Percentiles rank a stretch among this genome's conserved stretches.
phyloP scores from a whole-genome alignment of 805 yeast genomes.

The Kazachstania bromeliacearum region DNA sequence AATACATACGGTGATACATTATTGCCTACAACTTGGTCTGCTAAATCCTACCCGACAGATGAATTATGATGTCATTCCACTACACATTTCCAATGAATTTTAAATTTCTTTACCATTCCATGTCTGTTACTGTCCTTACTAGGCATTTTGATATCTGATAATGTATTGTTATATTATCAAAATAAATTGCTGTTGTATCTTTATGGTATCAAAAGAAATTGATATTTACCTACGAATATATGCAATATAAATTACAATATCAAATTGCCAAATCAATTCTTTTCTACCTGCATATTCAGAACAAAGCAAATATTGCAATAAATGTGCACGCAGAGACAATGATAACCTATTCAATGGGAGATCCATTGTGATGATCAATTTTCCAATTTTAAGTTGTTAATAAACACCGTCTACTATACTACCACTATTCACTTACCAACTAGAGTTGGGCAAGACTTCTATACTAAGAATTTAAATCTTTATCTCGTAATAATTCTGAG shows the following conservation, averaged over 20 bases:
- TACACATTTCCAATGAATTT: conserved; percentile 49
- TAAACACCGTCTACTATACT: too few relatives aligned
- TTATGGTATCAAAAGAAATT: too few relatives aligned
- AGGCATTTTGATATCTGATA: conserved; percentile 44
- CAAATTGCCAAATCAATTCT: conserved; percentile 48
- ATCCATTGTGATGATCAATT: conserved; percentile 52
- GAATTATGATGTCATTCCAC: conserved; percentile 47
- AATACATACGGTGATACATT: conserved; percentile 16
- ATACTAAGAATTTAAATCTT: too few relatives aligned
- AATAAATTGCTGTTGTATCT: conserved; percentile 33
- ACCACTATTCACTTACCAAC: too few relatives aligned
- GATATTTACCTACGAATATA: conserved; percentile 45
- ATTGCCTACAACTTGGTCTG: conserved; percentile 55
- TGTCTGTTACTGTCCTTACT: conserved; percentile 39
- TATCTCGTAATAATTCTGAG: too few relatives aligned
- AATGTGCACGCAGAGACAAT: conserved; percentile 53
- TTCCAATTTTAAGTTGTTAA: too few relatives aligned
- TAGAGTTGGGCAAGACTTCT: too few relatives aligned
- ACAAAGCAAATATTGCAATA: conserved; percentile 49
- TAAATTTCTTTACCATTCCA: conserved; percentile 40
- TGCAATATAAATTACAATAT: conserved; percentile 40
- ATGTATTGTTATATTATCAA: conserved; percentile 41
- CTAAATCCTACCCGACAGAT: conserved; percentile 41
- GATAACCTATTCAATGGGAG: conserved; percentile 36
- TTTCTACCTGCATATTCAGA: conserved; percentile 50